phyloP scores from a whole-genome alignment of 768 basidiomycete species.

The Tulasnella sp. region DNA sequence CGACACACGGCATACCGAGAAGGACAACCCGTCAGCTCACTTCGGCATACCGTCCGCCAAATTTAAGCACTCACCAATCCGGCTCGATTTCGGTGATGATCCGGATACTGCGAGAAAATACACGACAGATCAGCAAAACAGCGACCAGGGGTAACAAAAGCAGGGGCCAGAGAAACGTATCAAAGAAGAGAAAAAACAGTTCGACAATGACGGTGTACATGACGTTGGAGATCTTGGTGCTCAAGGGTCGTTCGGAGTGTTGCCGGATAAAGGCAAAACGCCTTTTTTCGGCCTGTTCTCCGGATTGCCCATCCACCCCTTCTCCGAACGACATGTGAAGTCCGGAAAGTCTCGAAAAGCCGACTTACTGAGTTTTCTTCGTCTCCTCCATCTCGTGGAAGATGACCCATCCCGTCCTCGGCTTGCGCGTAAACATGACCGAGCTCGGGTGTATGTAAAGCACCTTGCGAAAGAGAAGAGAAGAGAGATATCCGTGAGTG shows the following conservation, averaged over 20 bases:
- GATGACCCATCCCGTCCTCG: slow-evolving; percentile 84
- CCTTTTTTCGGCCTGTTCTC: background rate
- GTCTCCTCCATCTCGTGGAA: slow-evolving; percentile 97
- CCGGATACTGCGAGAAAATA: slow-evolving; percentile 50
- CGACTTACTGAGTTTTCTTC: slow-evolving; percentile 74
- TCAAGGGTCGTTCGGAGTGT: background rate
- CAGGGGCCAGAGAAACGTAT: background rate
- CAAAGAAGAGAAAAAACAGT: background rate
- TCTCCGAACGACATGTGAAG: background rate
- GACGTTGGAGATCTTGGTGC: background rate
- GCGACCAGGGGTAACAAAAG: background rate
- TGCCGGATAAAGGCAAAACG: background rate
- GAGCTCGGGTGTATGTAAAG: slow-evolving; percentile 90
- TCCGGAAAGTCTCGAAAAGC: background rate
- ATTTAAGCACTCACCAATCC: slow-evolving; percentile 54
- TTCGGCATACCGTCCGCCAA: background rate
- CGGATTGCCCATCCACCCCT: background rate
- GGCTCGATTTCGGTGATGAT: slow-evolving; percentile 91
- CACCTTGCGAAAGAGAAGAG: slow-evolving; percentile 33
- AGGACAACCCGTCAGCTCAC: background rate
- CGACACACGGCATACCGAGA: background rate
- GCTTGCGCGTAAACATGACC: slow-evolving; percentile 85
- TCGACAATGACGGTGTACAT: background rate
- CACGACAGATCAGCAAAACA: slow-evolving; percentile 9
- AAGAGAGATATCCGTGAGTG: background rate